These are phyloP conservation scores for Astrothelium macrocarpum DNA, from an alignment of 495 filamentous ascomycete genomes.

Conservation along the genomic window DNA sequence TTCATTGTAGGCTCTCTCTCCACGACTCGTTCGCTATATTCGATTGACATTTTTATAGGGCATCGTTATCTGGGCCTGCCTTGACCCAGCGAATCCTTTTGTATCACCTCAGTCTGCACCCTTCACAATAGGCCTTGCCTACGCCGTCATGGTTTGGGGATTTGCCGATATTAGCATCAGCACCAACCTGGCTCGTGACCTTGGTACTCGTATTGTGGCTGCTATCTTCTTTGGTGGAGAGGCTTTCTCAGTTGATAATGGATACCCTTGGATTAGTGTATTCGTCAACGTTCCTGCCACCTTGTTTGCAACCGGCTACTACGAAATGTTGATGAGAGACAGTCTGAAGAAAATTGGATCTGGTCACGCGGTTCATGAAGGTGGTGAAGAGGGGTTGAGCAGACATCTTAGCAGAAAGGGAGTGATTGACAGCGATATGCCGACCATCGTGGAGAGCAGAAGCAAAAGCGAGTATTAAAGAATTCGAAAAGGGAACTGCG, in stretches of 20 bases:
- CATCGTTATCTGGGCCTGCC: slow-evolving; percentile 44
- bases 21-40: not conserved
- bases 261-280: slow-evolving; percentile 41
- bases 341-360: slow-evolving; percentile 38
- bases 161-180: slow-evolving; percentile 36
- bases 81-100: slow-evolving; percentile 48
- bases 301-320: slow-evolving; percentile 41
- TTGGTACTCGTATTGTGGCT: slow-evolving; percentile 45
- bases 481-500: too few species aligned
- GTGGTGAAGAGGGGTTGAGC: slow-evolving; percentile 41
- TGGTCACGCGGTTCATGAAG: slow-evolving; percentile 40
- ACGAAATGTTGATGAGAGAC: slow-evolving; percentile 45
- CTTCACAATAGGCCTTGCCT: slow-evolving; percentile 43
- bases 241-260: slow-evolving; percentile 33
- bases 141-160: slow-evolving; percentile 23
- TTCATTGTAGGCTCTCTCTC: slow-evolving; percentile 33
- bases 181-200: slow-evolving; percentile 44
- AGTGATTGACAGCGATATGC: not conserved
- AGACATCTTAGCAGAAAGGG: slow-evolving; percentile 39
- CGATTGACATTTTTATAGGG: slow-evolving; percentile 18
- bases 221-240: slow-evolving; percentile 46
- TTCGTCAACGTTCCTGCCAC: slow-evolving; percentile 46
- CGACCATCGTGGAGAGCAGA: not conserved
- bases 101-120: slow-evolving; percentile 36
- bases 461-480: not conserved